Evolutionary conservation across 495 filamentous ascomycete genomes (phyloP).

Genomic region (Penicillium canescens): DNA sequence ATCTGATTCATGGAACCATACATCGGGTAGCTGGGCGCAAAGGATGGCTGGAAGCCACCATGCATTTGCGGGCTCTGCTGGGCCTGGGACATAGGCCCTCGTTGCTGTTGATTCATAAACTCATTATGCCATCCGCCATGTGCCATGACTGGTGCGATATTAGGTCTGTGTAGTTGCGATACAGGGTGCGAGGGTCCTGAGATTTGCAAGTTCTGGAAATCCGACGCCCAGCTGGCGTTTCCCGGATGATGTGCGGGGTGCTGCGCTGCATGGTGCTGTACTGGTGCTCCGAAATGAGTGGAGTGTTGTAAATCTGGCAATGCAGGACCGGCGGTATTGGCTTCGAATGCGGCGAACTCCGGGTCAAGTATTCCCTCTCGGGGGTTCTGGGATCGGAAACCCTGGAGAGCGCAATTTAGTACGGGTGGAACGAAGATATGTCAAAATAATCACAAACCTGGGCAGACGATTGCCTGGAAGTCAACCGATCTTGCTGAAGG

Average conservation of each 20-base stretch:
- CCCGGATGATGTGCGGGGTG: conserved; percentile 23
- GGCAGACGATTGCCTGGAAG: conserved; percentile 49
- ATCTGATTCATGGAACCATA: conserved; percentile 25
- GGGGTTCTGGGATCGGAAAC: conserved; percentile 61
- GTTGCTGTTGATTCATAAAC: conserved; percentile 42
- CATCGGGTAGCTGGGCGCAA: conserved; percentile 29
- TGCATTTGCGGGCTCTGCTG: conserved; percentile 26
- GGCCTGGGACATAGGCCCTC: conserved; percentile 15
- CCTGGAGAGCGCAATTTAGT: conserved; percentile 38
- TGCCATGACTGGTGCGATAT: conserved; percentile 26
- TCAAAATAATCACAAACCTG: conserved; percentile 44
- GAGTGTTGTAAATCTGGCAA: conserved; percentile 33
- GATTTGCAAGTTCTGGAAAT: conserved; percentile 52
- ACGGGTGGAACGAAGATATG: not conserved
- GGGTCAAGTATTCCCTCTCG: conserved; percentile 59
- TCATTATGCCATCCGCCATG: conserved; percentile 56
- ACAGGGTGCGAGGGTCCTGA: conserved; percentile 35
- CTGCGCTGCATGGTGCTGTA: conserved; percentile 16
- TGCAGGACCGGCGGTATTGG: conserved; percentile 38
- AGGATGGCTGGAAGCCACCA: conserved; percentile 34
- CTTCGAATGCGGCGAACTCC: conserved; percentile 74
- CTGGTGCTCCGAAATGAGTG: conserved; percentile 22
- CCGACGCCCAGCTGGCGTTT: conserved; percentile 44
- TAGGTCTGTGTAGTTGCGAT: conserved; percentile 33
- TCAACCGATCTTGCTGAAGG: conserved; percentile 80